Evolutionary conservation across 148 eudicot species (phyloP).

Genomic region (Rhododendron simsii): DNA sequence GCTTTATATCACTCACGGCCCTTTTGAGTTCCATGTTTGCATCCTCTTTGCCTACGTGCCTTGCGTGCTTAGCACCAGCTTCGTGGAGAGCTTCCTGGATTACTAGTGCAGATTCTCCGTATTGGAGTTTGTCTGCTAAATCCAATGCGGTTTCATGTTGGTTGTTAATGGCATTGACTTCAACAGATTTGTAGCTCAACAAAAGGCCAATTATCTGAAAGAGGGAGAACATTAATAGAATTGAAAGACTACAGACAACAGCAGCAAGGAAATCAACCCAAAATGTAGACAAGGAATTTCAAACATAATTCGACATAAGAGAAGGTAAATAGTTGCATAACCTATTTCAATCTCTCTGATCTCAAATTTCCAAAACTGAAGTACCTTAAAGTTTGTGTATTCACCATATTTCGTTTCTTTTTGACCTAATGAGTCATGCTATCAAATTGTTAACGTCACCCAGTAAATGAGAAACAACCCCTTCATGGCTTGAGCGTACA

Average conservation of each 20-base stretch:
- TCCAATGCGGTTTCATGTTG: conserved; percentile 86
- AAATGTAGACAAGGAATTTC: background rate
- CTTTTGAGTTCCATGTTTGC: conserved; percentile 72
- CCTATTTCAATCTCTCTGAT: background rate
- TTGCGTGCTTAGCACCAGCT: conserved; percentile 70
- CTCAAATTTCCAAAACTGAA: background rate
- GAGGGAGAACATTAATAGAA: background rate
- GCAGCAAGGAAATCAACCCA: background rate
- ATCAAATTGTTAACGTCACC: background rate
- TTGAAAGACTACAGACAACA: background rate
- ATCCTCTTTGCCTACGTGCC: conserved; percentile 55
- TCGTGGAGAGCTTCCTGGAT: conserved; percentile 54
- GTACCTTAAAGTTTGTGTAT: background rate
- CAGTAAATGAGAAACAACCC: background rate
- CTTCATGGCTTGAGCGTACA: background rate
- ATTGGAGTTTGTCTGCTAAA: conserved; percentile 75
- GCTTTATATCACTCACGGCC: conserved; percentile 84
- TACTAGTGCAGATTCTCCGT: conserved; percentile 60
- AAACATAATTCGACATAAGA: background rate
- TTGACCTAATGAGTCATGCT: background rate
- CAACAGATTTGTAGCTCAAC: conserved; percentile 52
- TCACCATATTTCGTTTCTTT: background rate
- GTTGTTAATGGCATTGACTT: conserved; percentile 68
- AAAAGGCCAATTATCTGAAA: conserved; percentile 59
- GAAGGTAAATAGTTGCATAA: background rate